phyloP scores from a whole-genome alignment of 805 yeast genomes.

The Cyberlindnera samutprakarnensis region DNA sequence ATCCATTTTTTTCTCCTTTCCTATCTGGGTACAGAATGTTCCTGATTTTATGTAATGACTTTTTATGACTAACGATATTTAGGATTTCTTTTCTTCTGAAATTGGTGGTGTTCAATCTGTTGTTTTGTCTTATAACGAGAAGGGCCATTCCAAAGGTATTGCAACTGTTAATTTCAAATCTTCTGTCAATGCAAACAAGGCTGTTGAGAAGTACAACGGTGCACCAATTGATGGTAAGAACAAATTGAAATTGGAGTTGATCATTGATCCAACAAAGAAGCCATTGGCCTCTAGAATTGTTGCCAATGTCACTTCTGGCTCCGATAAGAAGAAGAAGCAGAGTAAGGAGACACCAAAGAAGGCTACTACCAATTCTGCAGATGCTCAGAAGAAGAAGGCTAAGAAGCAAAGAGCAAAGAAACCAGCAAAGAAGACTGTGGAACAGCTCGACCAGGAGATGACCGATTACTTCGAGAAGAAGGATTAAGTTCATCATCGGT shows the following conservation, averaged over 20 bases:
- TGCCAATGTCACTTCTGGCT: conserved; percentile 25
- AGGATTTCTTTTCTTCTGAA: conserved; percentile 86
- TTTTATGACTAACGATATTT: conserved; percentile 11
- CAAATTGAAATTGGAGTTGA: conserved; percentile 70
- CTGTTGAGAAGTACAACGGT: conserved; percentile 80
- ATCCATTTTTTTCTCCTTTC: no score
- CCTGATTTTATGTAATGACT: no score
- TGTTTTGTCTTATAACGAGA: conserved; percentile 71
- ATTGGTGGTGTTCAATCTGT: conserved; percentile 78
- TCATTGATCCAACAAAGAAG: conserved; percentile 75
- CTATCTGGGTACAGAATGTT: no score
- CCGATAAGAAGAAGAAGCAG: conserved; percentile 11
- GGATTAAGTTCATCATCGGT: no score
- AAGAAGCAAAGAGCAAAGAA: conserved; percentile 26
- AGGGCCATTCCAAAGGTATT: conserved; percentile 86
- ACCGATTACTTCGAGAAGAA: conserved; percentile 76
- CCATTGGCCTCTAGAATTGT: conserved; percentile 70
- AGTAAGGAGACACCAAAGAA: conserved; percentile 13
- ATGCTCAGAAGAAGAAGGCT: conserved; percentile 5
- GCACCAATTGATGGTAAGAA: conserved; percentile 91
- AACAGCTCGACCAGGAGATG: conserved; percentile 97
- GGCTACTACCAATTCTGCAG: conserved; percentile 1
- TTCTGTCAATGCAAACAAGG: conserved; percentile 62
- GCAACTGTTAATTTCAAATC: conserved; percentile 78
- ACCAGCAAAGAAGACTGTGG: conserved; percentile 68